phyloP scores from a whole-genome alignment of 305 asterid species.

The Fraxinus albicans region DNA sequence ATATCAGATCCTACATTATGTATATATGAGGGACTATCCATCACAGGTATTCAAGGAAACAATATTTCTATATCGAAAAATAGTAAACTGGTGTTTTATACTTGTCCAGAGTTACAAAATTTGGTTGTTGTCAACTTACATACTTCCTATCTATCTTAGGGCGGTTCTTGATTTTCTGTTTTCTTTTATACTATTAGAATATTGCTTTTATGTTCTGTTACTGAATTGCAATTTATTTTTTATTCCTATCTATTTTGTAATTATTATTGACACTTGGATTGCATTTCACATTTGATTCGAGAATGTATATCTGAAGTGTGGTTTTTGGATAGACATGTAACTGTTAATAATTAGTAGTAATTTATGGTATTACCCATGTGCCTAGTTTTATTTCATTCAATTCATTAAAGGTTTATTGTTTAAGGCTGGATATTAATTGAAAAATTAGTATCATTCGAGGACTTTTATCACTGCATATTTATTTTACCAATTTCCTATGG shows the following conservation, averaged over 20 bases:
- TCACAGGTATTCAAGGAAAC: neutral
- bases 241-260: neutral
- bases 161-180: neutral
- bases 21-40: neutral
- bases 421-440: neutral
- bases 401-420: neutral
- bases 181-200: neutral
- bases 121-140: neutral
- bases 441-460: too few species aligned
- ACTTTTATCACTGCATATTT: too few species aligned
- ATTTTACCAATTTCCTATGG: too few species aligned
- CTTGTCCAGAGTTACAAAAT: neutral
- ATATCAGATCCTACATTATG: neutral
- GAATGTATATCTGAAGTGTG: neutral
- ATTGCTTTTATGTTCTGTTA: neutral
- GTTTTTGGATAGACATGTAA: neutral
- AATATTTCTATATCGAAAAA: neutral
- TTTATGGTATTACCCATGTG: neutral
- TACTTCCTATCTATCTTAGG: neutral
- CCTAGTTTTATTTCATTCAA: neutral
- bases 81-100: neutral
- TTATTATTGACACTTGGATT: neutral
- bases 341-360: neutral
- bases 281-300: neutral
- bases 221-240: neutral